Evolutionary conservation across 805 yeast species (phyloP), one percentile per base, ranked within the genome.

Genomic region (Jamesozyma piceae): DNA sequence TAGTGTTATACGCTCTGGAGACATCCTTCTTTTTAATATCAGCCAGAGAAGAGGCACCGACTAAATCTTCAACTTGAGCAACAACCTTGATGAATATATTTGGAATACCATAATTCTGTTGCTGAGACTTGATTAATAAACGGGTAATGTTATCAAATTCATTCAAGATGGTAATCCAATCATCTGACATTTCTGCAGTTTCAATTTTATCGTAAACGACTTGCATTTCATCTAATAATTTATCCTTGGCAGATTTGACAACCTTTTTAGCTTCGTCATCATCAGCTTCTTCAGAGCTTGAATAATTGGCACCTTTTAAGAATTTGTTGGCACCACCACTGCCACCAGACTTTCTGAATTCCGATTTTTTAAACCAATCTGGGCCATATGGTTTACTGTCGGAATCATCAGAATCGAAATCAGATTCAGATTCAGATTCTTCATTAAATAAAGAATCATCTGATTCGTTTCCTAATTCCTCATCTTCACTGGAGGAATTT

Each of bases 191-290:
- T 55, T 77, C 78, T 39, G 80, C 78, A 45, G 74, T 73, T 57
- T 81, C 88, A 55, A 88, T 77, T 41, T 77, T 72, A 55, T 77
- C 80, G 52, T 81, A 75, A 28, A 75, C 65, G 21, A 71, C 71
- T 53, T 76, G 80, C 68, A 92, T 75, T 63, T 92, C 98, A 60
- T 88, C 97, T 53, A 88, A 63, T 47, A 88, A 73, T 70, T 90
- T 92, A 51, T 89, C 97, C 67, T 82, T 86, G 42, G 97, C 95
- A 45, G 92, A 80, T 68, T 86, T 89, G 53, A 90, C 95, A 34
- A 88, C 87, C 52, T 81, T 83, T 62, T 78, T 82, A 57, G 80
- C 84, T 45, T 82, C 90, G 46, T 73, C 84, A n/a, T n/a, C n/a
- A 43, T 75, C 73, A 41, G 74, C 78, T 35, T 66, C 68, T 20